Conservation (phyloP, 305 asterid species). For the Fraxinus xanthoxyloides region DNA sequence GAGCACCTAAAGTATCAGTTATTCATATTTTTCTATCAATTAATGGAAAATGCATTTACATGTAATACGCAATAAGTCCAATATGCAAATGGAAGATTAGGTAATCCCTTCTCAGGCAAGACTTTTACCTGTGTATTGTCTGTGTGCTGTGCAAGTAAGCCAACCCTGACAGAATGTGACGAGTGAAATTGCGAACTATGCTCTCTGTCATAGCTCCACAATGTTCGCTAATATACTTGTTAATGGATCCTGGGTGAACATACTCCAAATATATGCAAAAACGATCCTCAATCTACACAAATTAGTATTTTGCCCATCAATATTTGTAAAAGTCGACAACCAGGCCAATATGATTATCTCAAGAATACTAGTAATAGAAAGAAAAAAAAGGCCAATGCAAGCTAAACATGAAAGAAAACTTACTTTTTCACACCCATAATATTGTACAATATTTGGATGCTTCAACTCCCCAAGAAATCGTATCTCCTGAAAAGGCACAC, state of each 20-base stretch:
- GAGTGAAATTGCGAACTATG: slow-evolving; percentile 79
- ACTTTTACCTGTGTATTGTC: slow-evolving; percentile 71
- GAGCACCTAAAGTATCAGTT: not conserved
- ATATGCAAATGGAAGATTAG: not conserved
- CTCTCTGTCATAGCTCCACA: slow-evolving; percentile 81
- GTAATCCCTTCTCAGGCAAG: not conserved
- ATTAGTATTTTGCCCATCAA: slow-evolving; percentile 23
- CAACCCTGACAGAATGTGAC: slow-evolving; percentile 82
- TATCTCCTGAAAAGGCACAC: slow-evolving; percentile 58
- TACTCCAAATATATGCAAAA: slow-evolving; percentile 93
- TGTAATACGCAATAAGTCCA: not conserved
- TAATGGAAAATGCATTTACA: not conserved
- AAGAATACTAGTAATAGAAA: not conserved
- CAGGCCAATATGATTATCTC: slow-evolving; percentile 1
- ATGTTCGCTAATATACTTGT: slow-evolving; percentile 64
- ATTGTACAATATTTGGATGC: slow-evolving; percentile 83
- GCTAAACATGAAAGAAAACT: not conserved
- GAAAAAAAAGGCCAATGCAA: not conserved
- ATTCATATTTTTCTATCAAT: not conserved
- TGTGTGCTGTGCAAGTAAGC: slow-evolving; percentile 78
- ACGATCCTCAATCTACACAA: slow-evolving; percentile 67
- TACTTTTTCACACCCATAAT: slow-evolving; percentile 75
- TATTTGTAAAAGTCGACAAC: slow-evolving; percentile 9
- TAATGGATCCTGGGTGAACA: slow-evolving; percentile 85
- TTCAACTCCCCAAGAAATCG: slow-evolving; percentile 64